Conservation (phyloP, 805 yeast genomes). For the Candida fluviatilis region DNA sequence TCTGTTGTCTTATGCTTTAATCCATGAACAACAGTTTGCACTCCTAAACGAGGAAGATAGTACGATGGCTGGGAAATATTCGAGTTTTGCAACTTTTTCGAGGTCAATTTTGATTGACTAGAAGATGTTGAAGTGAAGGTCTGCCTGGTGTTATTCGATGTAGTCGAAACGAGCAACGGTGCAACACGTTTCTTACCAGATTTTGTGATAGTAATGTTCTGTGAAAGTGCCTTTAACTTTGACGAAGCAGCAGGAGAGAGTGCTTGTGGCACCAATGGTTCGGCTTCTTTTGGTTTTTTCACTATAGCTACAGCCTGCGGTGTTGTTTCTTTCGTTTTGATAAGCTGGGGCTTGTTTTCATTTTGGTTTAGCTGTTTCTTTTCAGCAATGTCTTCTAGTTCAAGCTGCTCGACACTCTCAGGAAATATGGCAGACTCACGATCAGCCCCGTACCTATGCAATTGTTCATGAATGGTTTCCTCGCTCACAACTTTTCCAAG, state of each 20-base stretch:
- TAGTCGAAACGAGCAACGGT: conserved; percentile 57
- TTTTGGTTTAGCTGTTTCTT: conserved; percentile 3
- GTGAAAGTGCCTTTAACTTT: conserved; percentile 8
- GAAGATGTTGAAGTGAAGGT: conserved; percentile 5
- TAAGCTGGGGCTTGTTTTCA: not conserved
- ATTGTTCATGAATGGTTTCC: conserved; percentile 57
- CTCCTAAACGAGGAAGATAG: conserved; percentile 57
- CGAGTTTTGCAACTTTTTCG: conserved; percentile 18
- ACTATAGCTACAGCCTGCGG: conserved; percentile 2
- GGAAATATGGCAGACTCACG: conserved; percentile 82
- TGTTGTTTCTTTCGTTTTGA: not conserved
- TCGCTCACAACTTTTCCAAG: conserved; percentile 65
- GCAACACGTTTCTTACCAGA: conserved; percentile 75
- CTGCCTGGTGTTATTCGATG: conserved; percentile 10
- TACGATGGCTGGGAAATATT: conserved; percentile 44
- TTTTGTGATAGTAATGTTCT: conserved; percentile 62
- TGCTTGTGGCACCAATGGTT: conserved; percentile 4
- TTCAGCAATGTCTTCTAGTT: conserved; percentile 62
- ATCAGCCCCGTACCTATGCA: conserved; percentile 84
- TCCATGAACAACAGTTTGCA: conserved; percentile 63
- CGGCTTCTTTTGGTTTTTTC: conserved; percentile 15
- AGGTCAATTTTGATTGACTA: conserved; percentile 5
- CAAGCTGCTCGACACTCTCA: conserved; percentile 76
- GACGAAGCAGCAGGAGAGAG: not conserved
- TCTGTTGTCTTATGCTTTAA: conserved; percentile 22